phyloP scores from a whole-genome alignment of 352 stramenopile genomes.

The Peronospora farinosa region DNA sequence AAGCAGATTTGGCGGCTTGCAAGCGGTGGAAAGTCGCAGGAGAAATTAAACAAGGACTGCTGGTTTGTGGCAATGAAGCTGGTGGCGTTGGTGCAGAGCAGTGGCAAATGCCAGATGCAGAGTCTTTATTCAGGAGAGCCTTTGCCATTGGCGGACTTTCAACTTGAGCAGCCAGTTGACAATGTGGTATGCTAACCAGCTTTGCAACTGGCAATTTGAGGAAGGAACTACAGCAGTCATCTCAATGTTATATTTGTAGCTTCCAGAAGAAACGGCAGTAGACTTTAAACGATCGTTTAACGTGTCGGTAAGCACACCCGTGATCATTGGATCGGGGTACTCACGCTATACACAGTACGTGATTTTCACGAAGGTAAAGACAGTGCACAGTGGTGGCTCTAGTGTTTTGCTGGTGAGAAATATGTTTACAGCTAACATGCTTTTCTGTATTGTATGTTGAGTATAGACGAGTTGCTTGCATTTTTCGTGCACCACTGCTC shows the following conservation, averaged over 20 bases:
- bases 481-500: constrained; percentile 57
- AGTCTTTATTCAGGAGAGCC: constrained; percentile 66
- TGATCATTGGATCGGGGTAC: constrained; percentile 76
- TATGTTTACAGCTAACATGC: neutral
- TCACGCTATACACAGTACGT: constrained; percentile 85
- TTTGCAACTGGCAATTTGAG: neutral
- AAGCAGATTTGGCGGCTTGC: constrained; percentile 78
- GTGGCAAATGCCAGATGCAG: constrained; percentile 79
- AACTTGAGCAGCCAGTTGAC: constrained; percentile 70
- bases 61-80: constrained; percentile 90
- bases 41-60: constrained; percentile 83
- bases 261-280: constrained; percentile 38
- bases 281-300: constrained; percentile 60
- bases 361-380: constrained; percentile 72
- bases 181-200: constrained; percentile 51
- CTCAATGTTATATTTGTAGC: constrained; percentile 18
- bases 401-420: constrained; percentile 1
- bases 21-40: constrained; percentile 82
- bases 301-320: constrained; percentile 69
- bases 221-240: neutral
- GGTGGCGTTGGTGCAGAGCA: constrained; percentile 80
- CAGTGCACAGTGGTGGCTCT: neutral
- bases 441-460: neutral
- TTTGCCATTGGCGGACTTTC: constrained; percentile 70
- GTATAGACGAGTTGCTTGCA: constrained; percentile 54